phyloP scores from a whole-genome alignment of 2,329 filamentous ascomycete species.

The Xylariaceae sp. region DNA sequence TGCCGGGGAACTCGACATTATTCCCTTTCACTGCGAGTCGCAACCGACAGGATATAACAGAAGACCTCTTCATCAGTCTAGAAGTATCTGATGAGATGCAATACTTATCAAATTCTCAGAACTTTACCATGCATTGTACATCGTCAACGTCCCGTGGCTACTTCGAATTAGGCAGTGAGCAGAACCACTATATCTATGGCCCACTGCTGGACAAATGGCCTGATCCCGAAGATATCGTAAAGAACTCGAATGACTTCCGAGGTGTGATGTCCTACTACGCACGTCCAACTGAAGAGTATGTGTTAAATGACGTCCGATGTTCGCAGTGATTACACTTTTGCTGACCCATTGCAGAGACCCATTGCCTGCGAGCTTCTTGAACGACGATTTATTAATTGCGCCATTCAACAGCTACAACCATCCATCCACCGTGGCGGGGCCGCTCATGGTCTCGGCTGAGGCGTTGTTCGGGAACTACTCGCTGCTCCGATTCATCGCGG shows the following conservation, averaged over 20 bases:
- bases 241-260: constrained; percentile 8
- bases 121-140: constrained; percentile 10
- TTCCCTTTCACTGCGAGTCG: constrained; percentile 13
- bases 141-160: constrained; percentile 10
- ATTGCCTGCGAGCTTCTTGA: too few relatives aligned
- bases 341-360: too few relatives aligned
- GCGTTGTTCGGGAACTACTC: constrained; percentile 13
- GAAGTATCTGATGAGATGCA: constrained; percentile 2
- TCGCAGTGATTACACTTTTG: too few relatives aligned
- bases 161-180: constrained; percentile 12
- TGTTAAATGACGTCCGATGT: too few relatives aligned
- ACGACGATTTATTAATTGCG: too few relatives aligned
- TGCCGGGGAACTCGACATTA: constrained; percentile 7
- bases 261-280: too few relatives aligned
- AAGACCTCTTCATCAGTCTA: constrained; percentile 10
- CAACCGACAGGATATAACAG: constrained; percentile 10
- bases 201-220: constrained; percentile 12
- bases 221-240: constrained; percentile 7
- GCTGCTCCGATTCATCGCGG: constrained; percentile 5
- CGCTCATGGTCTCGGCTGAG: constrained; percentile 12
- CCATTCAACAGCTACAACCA: background rate
- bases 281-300: background rate
- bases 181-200: constrained; percentile 10
- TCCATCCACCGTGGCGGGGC: constrained; percentile 5
- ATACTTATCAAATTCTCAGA: background rate